Percentiles rank a stretch among this genome's conserved stretches.
Conservation (phyloP, 2,329 filamentous ascomycete species). For the Fusarium phyllophilum region DNA sequence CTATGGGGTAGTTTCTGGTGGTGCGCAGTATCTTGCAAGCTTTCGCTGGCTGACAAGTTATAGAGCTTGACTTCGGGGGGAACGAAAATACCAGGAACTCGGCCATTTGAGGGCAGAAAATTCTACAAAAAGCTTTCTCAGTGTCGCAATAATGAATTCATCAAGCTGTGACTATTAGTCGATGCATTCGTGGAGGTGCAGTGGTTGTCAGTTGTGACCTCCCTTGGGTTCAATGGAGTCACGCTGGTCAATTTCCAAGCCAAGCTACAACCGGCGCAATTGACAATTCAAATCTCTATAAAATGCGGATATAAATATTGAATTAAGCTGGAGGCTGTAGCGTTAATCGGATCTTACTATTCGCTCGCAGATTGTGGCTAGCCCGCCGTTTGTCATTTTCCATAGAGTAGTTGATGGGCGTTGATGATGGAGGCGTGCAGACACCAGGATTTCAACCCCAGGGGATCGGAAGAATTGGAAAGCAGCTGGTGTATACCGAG, state of each 20-base stretch:
- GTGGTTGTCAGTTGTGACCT: neutral
- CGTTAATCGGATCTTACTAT: neutral
- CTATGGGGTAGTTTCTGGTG: neutral
- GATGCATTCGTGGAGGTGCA: neutral
- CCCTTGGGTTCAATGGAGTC: neutral
- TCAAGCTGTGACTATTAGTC: no score
- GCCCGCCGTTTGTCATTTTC: neutral
- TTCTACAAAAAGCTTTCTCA: neutral
- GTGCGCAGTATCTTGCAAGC: neutral
- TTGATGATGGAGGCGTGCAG: neutral
- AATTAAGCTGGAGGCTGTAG: neutral
- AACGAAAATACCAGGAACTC: neutral
- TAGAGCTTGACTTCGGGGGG: neutral
- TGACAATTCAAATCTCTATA: neutral
- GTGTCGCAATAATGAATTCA: no score
- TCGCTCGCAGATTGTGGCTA: neutral
- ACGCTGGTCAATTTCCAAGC: neutral
- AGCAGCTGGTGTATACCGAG: no score
- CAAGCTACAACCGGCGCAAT: neutral
- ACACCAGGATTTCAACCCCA: neutral
- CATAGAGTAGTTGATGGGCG: neutral
- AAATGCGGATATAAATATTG: neutral
- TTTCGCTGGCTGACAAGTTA: neutral
- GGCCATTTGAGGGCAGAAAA: neutral
- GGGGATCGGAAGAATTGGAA: neutral